Conservation (phyloP, 345 rosid genomes). For the Cochlearia excelsa region DNA sequence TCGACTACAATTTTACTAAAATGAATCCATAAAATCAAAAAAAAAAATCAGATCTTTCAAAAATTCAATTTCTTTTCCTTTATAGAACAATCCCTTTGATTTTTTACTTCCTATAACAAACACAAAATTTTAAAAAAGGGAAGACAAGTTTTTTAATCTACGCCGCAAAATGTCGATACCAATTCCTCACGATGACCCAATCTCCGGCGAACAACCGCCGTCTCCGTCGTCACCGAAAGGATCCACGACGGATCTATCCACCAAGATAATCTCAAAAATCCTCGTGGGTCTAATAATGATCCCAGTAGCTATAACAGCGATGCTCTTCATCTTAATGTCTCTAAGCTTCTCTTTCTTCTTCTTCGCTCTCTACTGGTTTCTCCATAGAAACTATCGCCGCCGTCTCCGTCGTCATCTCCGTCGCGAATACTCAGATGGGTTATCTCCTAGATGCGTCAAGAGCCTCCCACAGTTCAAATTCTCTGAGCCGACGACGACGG, state of each 20-base stretch:
- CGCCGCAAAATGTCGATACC: constrained; percentile 27
- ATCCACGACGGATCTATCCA: constrained; percentile 32
- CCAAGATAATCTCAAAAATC: constrained; percentile 51
- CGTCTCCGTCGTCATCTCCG: constrained; percentile 34
- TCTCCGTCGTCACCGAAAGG: constrained; percentile 44
- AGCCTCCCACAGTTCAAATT: constrained; percentile 63
- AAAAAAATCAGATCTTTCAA: too few species aligned
- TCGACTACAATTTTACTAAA: too few species aligned
- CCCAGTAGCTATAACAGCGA: constrained; percentile 43
- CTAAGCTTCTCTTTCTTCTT: constrained; percentile 54
- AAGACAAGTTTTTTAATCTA: constrained; percentile 10
- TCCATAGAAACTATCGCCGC: constrained; percentile 43
- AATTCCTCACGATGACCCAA: background rate
- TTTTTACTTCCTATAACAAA: too few species aligned
- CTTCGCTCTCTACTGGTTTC: constrained; percentile 51
- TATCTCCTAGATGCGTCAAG: constrained; percentile 48
- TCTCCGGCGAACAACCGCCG: constrained; percentile 28
- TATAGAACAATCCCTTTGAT: too few species aligned
- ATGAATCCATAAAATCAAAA: too few species aligned
- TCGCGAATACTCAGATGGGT: constrained; percentile 36
- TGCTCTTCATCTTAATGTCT: constrained; percentile 58
- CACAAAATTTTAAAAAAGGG: background rate
- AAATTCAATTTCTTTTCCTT: too few species aligned
- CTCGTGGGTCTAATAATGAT: constrained; percentile 69
- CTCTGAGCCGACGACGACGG: constrained; percentile 15